phyloP scores from a whole-genome alignment of 257 asterid genomes.

The Parsonsia alboflavescens region DNA sequence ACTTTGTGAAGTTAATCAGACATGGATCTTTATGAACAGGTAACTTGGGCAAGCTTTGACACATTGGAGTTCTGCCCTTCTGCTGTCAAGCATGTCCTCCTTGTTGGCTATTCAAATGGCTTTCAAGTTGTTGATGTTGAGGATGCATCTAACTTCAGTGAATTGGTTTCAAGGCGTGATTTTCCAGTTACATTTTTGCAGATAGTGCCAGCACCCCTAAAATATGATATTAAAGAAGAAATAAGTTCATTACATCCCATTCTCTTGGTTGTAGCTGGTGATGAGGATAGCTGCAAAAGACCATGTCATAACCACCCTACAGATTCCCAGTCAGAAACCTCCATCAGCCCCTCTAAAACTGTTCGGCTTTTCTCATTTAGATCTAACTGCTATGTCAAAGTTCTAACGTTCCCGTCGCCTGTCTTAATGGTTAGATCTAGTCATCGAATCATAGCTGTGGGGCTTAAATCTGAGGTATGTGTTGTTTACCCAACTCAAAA shows the following conservation, averaged over 20 bases:
- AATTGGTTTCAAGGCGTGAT: conserved; percentile 64
- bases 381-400: conserved; percentile 53
- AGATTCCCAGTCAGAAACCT: conserved; percentile 37
- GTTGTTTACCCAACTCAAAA: neutral
- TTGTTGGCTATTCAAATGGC: conserved; percentile 64
- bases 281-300: conserved; percentile 40
- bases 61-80: conserved; percentile 45
- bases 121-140: conserved; percentile 76
- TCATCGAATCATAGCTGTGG: conserved; percentile 58
- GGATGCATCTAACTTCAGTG: conserved; percentile 60
- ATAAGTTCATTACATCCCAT: conserved; percentile 44
- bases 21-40: conserved; percentile 41
- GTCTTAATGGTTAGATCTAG: conserved; percentile 68
- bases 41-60: conserved; percentile 80
- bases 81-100: conserved; percentile 43
- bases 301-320: conserved; percentile 22
- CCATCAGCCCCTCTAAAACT: conserved; percentile 46
- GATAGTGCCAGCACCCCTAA: conserved; percentile 58
- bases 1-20: neutral
- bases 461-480: conserved; percentile 75
- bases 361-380: conserved; percentile 66
- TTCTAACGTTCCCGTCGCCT: conserved; percentile 55
- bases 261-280: conserved; percentile 54
- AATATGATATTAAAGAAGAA: conserved; percentile 35
- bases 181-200: conserved; percentile 70